Conservation (phyloP, 2,329 filamentous ascomycete species). For the Endocalyx cinctus region DNA sequence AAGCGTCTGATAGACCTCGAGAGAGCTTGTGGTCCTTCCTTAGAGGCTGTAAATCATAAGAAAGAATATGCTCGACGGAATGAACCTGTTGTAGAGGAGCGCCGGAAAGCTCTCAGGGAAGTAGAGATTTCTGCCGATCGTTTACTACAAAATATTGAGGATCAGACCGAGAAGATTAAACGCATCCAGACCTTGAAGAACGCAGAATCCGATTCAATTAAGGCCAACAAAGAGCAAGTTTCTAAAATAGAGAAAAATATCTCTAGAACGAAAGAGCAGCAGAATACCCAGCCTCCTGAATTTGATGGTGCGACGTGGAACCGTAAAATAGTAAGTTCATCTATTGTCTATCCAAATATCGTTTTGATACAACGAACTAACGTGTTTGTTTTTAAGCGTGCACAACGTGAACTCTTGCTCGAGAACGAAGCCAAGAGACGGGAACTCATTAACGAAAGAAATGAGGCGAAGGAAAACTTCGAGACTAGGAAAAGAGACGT, state of each 20-base stretch:
- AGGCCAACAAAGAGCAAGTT: slow-evolving; percentile 37
- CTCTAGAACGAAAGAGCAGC: slow-evolving; percentile 56
- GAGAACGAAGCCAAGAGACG: slow-evolving; percentile 43
- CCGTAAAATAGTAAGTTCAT: slow-evolving; percentile 58
- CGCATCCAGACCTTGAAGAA: slow-evolving; percentile 41
- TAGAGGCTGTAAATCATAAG: slow-evolving; percentile 66
- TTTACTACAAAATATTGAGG: slow-evolving; percentile 28
- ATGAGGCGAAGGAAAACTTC: slow-evolving; percentile 38
- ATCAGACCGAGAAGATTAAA: slow-evolving; percentile 39
- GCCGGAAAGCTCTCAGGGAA: slow-evolving; percentile 48
- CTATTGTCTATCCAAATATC: too few species aligned
- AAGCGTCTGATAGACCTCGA: slow-evolving; percentile 57
- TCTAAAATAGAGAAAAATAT: slow-evolving; percentile 50
- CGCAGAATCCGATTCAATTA: slow-evolving; percentile 46
- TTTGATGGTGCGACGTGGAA: slow-evolving; percentile 71
- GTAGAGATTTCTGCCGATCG: slow-evolving; percentile 49
- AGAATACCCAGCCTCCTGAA: slow-evolving; percentile 57
- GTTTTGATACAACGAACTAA: slow-evolving; percentile 18
- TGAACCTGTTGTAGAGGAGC: slow-evolving; percentile 48
- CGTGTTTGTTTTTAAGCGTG: slow-evolving; percentile 42
- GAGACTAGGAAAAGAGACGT: slow-evolving; percentile 34
- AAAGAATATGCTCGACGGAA: slow-evolving; percentile 59
- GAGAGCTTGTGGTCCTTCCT: slow-evolving; percentile 56
- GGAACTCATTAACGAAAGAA: slow-evolving; percentile 27
- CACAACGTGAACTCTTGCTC: slow-evolving; percentile 52